These are phyloP conservation scores for Ogataea kodamae DNA, from an alignment of 805 yeast species.

Conservation along the genomic window DNA sequence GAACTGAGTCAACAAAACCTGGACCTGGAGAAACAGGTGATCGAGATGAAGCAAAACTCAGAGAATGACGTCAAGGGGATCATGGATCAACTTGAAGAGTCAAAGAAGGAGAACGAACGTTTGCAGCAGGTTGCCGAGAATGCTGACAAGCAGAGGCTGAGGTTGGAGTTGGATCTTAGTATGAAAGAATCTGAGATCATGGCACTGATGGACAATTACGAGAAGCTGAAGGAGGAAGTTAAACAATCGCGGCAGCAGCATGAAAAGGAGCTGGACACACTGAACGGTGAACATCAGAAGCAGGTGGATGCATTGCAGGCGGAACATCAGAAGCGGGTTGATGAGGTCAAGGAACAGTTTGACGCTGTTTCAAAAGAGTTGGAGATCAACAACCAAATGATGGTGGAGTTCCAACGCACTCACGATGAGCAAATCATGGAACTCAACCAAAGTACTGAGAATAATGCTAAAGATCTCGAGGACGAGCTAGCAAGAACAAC, in stretches of 20 bases:
- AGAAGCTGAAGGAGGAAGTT: conserved; percentile 1
- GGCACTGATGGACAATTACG: conserved; percentile 8
- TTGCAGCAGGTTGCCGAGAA: conserved; percentile 5
- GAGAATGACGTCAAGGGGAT: conserved; percentile 5
- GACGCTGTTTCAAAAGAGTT: conserved; percentile 12
- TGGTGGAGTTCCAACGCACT: conserved; percentile 17
- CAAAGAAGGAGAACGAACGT: conserved; percentile 5
- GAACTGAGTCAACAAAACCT: conserved; percentile 9
- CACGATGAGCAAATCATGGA: conserved; percentile 17
- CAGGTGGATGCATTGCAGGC: conserved; percentile 1
- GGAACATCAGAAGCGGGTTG: conserved; percentile 1
- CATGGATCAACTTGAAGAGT: conserved; percentile 3
- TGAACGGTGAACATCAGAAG: not conserved
- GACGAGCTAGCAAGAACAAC: too few relatives aligned
- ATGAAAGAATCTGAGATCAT: conserved; percentile 10
- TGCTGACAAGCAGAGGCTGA: conserved; percentile 8
- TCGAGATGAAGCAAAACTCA: conserved; percentile 7
- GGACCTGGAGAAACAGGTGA: conserved; percentile 7
- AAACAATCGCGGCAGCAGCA: not conserved
- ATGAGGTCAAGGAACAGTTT: conserved; percentile 6
- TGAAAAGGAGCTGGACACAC: not conserved
- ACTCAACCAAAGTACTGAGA: conserved; percentile 3
- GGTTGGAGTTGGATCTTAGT: conserved; percentile 3
- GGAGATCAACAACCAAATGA: conserved; percentile 14
- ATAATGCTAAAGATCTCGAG: conserved; percentile 5